A percentile compares a stretch with the other conserved stretches of the same genome.
Evolutionary conservation across 2,329 filamentous ascomycete genomes (phyloP).

Genomic region (Ceratocystiopsis sp.): DNA sequence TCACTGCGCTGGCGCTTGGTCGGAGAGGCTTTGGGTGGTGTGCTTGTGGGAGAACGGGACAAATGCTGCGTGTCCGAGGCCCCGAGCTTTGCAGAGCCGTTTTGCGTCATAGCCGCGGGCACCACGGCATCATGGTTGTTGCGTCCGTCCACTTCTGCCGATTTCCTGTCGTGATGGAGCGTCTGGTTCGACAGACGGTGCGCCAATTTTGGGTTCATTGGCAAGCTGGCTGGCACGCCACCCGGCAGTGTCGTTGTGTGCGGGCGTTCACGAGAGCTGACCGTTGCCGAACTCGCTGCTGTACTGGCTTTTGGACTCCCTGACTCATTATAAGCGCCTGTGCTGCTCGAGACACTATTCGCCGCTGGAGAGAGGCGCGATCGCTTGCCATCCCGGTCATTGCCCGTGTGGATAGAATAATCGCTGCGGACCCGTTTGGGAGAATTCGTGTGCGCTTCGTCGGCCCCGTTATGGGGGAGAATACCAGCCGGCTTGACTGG

Average conservation of each 20-base stretch:
- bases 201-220: slow-evolving; percentile 1
- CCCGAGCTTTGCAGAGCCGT: too few species aligned
- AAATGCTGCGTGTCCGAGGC: too few species aligned
- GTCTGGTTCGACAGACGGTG: slow-evolving; percentile 1
- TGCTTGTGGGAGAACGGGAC: too few species aligned
- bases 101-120: background rate
- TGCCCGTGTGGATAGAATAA: background rate
- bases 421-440: slow-evolving; percentile 5
- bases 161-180: slow-evolving; percentile 1
- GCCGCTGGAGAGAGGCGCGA: slow-evolving; percentile 4
- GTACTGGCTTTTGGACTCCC: background rate
- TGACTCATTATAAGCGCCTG: too few species aligned
- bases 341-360: too few species aligned
- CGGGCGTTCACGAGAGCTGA: background rate
- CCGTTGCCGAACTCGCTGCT: background rate
- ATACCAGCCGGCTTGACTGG: background rate
- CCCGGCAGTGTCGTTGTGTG: background rate
- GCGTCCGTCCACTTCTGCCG: too few species aligned
- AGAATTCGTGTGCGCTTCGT: background rate
- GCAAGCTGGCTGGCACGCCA: slow-evolving; percentile 1
- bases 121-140: background rate
- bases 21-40: too few species aligned
- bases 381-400: slow-evolving; percentile 5
- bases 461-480: background rate
- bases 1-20: too few species aligned